Evolutionary conservation across 768 basidiomycete species (phyloP).

Genomic region (Calocera cornea): DNA sequence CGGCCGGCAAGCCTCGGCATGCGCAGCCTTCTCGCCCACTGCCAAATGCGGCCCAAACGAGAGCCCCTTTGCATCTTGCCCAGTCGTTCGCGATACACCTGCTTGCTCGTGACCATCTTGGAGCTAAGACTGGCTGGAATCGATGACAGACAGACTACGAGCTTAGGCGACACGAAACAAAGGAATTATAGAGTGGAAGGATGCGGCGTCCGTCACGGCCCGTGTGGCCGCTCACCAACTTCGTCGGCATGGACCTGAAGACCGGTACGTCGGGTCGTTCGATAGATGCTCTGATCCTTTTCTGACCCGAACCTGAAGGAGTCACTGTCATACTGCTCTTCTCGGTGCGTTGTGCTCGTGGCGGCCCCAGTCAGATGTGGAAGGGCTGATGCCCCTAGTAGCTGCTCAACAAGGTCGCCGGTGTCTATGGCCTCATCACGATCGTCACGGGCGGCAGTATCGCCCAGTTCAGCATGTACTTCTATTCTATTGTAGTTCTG

Average conservation of each 20-base stretch:
- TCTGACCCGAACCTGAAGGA: conserved; percentile 24
- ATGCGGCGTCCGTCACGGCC: background rate
- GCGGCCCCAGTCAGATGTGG: background rate
- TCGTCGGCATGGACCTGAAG: conserved; percentile 86
- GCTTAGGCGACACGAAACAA: background rate
- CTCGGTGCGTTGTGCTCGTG: conserved; percentile 43
- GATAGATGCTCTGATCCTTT: background rate
- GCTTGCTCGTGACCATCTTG: background rate
- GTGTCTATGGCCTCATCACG: conserved; percentile 90
- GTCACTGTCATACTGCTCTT: conserved; percentile 80
- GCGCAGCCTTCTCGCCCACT: background rate
- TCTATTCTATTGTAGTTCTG: conserved; percentile 79
- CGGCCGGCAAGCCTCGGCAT: background rate
- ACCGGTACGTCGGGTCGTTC: conserved; percentile 35
- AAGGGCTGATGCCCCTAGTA: conserved; percentile 23
- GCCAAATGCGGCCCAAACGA: background rate
- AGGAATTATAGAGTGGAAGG: background rate
- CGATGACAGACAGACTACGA: background rate
- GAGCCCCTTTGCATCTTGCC: background rate
- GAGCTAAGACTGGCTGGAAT: background rate
- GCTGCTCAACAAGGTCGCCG: conserved; percentile 95
- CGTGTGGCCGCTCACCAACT: conserved; percentile 56
- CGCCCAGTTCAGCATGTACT: conserved; percentile 80
- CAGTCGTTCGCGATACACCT: background rate
- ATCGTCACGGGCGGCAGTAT: conserved; percentile 71